phyloP scores from a whole-genome alignment of 139 green algal genomes.

The Coccomyxa sp. region DNA sequence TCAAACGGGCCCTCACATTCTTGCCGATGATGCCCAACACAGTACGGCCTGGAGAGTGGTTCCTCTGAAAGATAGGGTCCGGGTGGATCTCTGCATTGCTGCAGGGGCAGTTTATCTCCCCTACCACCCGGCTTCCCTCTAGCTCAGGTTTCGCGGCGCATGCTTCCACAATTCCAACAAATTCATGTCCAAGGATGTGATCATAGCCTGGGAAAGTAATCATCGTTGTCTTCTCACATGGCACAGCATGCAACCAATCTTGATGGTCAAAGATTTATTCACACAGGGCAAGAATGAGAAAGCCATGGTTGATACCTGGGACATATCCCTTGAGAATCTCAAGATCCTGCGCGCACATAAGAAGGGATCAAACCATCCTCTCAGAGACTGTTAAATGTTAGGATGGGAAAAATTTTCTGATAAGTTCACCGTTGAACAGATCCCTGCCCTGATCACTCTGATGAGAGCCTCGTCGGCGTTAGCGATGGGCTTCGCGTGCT shows the following conservation, averaged over 20 bases:
- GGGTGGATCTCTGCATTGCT: slow-evolving; percentile 28
- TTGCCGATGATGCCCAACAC: slow-evolving; percentile 75
- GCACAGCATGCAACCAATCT: too few relatives aligned
- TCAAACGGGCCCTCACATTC: background rate
- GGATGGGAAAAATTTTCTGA: background rate
- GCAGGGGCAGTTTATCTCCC: slow-evolving; percentile 72
- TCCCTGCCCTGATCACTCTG: slow-evolving; percentile 6
- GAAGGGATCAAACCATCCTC: background rate
- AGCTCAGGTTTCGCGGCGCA: background rate
- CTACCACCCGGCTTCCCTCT: slow-evolving; percentile 46
- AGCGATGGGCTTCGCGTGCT: background rate
- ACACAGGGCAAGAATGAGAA: too few relatives aligned
- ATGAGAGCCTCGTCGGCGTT: slow-evolving; percentile 5
- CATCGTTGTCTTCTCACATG: too few relatives aligned
- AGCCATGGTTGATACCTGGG: background rate
- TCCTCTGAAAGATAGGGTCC: slow-evolving; percentile 51
- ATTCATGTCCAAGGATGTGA: slow-evolving; percentile 67
- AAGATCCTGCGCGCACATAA: slow-evolving; percentile 42
- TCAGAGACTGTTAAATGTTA: background rate
- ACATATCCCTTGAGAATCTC: slow-evolving; percentile 72
- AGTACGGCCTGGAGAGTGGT: slow-evolving; percentile 48
- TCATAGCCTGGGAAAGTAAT: slow-evolving; percentile 31
- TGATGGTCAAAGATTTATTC: too few relatives aligned
- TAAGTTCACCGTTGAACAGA: slow-evolving; percentile 14
- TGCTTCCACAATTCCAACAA: slow-evolving; percentile 49